Base-by-base conservation (phyloP, 345 rosid species). In the Geranium brycei region DNA sequence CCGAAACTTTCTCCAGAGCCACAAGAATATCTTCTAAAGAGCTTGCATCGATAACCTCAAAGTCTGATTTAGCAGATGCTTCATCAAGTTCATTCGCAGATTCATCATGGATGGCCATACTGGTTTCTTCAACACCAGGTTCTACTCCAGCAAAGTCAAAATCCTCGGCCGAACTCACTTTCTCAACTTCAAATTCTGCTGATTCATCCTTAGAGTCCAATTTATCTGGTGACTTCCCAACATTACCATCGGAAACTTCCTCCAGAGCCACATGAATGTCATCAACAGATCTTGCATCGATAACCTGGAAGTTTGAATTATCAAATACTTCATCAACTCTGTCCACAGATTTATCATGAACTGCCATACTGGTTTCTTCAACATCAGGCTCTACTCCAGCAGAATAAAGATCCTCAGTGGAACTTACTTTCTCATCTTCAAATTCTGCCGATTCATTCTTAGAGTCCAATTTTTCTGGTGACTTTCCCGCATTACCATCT, bases 241-340 rank as follows among this genome's bases (percentile, higher is more conserved):
- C 13, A 47, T 13, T 11, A 13, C 53, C 56, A 31, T 66, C 73
- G 12, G 63, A 60, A 30, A 23, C 63, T 23, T 17, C 62, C 13
- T 69, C 40, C 72, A 58, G 59, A 13, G 31, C 47, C 19, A 40
- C 23, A 6, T 0, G 67, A 23, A 69, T 63, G 51, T 64, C 73
- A 30, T 64, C 73, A 47, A 68, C 35, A 51, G 82, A 81, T 23
- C 69, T 78, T 61, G 79, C 84, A 66, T 82, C 86, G 15, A 76
- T 74, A 60, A 73, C 72, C 58, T 47, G 53, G 41, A 35, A 35
- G 41, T 35, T 35, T 47, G 53, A 47, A 47, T 16, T n/a, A 1
- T 57, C 59, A 1, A 7, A 53, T 53, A 5, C 17, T n/a, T 53
- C 57, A 53, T 53, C 57, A n/a, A 53, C 16, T 35, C 31, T 66